Evolutionary conservation across 768 basidiomycete species (phyloP), one percentile per base, ranked within the genome.

Genomic region (Gloeostereum incarnatum): DNA sequence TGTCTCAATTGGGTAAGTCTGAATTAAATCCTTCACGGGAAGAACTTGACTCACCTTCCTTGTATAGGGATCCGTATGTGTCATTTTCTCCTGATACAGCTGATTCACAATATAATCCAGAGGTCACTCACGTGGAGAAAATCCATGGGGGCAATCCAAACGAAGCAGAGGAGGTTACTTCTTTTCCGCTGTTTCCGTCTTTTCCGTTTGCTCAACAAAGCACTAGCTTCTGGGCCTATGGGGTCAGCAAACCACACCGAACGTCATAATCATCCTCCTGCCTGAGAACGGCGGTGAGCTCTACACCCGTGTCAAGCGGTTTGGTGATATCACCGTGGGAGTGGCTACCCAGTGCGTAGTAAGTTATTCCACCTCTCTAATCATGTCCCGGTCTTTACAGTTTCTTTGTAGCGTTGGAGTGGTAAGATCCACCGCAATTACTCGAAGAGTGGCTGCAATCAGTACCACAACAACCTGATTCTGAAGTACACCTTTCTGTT

Each of bases 271-370:
- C 16, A 54, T 49, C 14, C 48, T 63, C 20, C 48, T 63, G 5
- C 55, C 52, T 2, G 60, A 62, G 6, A 49, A 49, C 11, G 59
- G 53, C 14, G 45, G 52, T 6, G 46, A 49, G 1, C 36, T 51
- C 4, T 61, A 63, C 33, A 45, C 44, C 3, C 42, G 43, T 13
- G 50, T 61, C n/a, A 63, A 63, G 38, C 41, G 55, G 14, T 59
- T 51, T 33, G 50, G 56, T 5, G 42, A 51, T 67, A 75, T 57
- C 63, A 69, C 36, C 58, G 64, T 17, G 13, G 80, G 81, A 6
- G 66, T 81, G 1, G 66, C 70, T 0, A 81, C 81, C 0, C 80
- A 83, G 33, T 81, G 81, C 49, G 46, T 83, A 35, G 78, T 78
- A 55, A 60, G 65, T 30, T 47, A 45, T 4, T 71, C 72, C 34